Conservation (phyloP, 1,284 basidiomycete genomes). For the Xanthoconium separans region DNA sequence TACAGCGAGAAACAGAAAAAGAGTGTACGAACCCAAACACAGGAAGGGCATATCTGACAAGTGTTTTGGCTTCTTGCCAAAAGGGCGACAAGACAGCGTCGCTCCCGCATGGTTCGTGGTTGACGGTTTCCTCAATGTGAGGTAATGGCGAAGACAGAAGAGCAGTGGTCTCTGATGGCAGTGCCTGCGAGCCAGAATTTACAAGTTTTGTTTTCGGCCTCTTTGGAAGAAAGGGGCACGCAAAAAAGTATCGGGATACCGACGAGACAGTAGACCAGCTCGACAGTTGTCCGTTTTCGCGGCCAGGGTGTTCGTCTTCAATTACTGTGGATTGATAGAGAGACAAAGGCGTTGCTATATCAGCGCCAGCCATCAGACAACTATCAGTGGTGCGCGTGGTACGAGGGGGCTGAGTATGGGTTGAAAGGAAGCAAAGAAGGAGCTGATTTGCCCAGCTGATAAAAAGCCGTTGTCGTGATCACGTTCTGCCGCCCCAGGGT, state of each 20-base stretch:
- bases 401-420: neutral
- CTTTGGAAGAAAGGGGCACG: neutral
- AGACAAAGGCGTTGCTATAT: neutral
- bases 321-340: neutral
- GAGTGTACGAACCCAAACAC: constrained; percentile 55
- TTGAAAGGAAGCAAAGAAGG: neutral
- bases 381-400: neutral
- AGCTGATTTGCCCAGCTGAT: neutral
- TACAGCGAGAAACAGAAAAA: neutral
- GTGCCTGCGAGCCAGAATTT: neutral
- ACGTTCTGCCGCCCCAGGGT: no score
- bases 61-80: constrained; percentile 55
- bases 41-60: constrained; percentile 66
- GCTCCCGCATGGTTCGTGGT: constrained; percentile 23
- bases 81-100: constrained; percentile 34
- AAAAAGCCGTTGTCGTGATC: neutral
- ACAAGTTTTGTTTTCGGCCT: neutral
- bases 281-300: neutral
- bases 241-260: constrained; percentile 2
- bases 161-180: constrained; percentile 25
- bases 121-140: constrained; percentile 40
- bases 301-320: neutral
- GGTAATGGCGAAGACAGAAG: constrained; percentile 52
- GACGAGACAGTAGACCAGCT: neutral
- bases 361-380: no score